phyloP scores from a whole-genome alignment of 2,329 filamentous ascomycete genomes.

The Macrophomina phaseolina region DNA sequence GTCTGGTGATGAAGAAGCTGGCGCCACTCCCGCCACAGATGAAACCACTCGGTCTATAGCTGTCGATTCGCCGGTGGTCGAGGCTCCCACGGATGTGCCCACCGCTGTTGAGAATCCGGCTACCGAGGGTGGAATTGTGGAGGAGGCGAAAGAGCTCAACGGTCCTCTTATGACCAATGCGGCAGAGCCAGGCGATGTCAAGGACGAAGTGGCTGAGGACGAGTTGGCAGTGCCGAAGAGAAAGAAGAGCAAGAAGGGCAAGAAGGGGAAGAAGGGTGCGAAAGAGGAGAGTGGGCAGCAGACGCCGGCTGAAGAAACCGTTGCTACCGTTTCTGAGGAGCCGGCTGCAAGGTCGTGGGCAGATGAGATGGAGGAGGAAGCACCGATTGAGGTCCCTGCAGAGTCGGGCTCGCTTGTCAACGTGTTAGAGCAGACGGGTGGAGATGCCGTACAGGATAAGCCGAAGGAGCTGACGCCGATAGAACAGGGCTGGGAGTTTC shows the following conservation, averaged over 20 bases:
- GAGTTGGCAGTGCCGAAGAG: constrained; percentile 46
- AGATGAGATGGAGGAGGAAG: constrained; percentile 17
- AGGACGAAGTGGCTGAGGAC: constrained; percentile 12
- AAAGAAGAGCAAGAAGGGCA: constrained; percentile 57
- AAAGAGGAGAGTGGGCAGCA: constrained; percentile 21
- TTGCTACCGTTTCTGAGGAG: not conserved
- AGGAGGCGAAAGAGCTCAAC: not conserved
- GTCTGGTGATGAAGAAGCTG: constrained; percentile 7
- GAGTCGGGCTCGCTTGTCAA: constrained; percentile 2
- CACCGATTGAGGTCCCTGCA: constrained; percentile 1
- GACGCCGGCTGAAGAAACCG: constrained; percentile 20
- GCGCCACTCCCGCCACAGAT: constrained; percentile 7
- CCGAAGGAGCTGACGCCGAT: not conserved
- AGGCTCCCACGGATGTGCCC: constrained; percentile 35
- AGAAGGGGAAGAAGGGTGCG: constrained; percentile 32
- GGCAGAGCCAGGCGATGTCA: not conserved
- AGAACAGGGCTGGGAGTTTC: constrained; percentile 1
- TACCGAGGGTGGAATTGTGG: constrained; percentile 30
- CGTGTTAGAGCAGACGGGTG: not conserved
- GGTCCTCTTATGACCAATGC: not conserved
- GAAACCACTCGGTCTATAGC: constrained; percentile 31
- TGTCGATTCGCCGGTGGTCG: constrained; percentile 41
- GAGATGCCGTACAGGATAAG: not conserved
- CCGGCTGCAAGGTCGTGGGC: constrained; percentile 15
- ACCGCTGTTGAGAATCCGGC: constrained; percentile 37